Evolutionary conservation across 257 asterid species (phyloP).

Genomic region (Capsicum chinense): DNA sequence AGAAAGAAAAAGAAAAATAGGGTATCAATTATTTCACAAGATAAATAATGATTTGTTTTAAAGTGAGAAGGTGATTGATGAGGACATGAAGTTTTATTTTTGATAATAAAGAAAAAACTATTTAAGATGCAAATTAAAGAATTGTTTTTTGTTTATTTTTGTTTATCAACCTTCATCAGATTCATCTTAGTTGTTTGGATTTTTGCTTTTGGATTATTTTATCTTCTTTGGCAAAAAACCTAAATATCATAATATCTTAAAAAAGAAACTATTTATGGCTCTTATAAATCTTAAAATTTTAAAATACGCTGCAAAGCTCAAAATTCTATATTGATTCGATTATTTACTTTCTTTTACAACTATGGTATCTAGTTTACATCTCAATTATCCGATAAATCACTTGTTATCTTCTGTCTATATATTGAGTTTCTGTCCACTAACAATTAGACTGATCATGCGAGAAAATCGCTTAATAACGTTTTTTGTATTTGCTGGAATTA

Average conservation of each 20-base stretch:
- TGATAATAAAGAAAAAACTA: slow-evolving; percentile 11
- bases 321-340: background rate
- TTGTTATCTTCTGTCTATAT: background rate
- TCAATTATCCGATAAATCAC: background rate
- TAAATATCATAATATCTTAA: background rate
- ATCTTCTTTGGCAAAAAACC: slow-evolving; percentile 11
- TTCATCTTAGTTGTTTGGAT: slow-evolving; percentile 27
- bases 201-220: slow-evolving; percentile 35
- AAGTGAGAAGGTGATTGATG: slow-evolving; percentile 47
- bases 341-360: background rate
- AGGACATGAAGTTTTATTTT: slow-evolving; percentile 46
- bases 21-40: slow-evolving; percentile 17
- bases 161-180: slow-evolving; percentile 8
- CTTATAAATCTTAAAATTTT: background rate
- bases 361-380: background rate
- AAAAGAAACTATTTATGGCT: background rate
- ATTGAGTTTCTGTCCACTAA: too few relatives aligned
- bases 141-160: slow-evolving; percentile 20
- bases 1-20: background rate
- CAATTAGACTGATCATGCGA: too few relatives aligned
- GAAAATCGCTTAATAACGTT: too few relatives aligned
- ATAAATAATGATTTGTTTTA: slow-evolving; percentile 32
- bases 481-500: too few relatives aligned
- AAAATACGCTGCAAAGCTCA: background rate
- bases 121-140: slow-evolving; percentile 37